These are phyloP conservation scores for Coix lacrymajobi DNA, from an alignment of 176 grass and related monocot species.

Conservation along the genomic window DNA sequence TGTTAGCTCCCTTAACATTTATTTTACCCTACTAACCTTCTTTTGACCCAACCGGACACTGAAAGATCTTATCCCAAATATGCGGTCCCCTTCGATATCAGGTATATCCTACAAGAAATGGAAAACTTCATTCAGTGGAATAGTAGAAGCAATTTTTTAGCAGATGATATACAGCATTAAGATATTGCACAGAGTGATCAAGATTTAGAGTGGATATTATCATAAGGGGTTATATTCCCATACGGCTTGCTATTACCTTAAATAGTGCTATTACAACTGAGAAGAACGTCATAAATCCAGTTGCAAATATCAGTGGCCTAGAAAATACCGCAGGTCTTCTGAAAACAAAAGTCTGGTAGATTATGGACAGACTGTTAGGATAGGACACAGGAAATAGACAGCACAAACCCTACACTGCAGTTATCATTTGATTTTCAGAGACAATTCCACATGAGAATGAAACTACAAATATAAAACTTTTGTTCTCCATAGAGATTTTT, in stretches of 20 bases:
- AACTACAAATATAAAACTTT: neutral
- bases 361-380: conserved; percentile 16
- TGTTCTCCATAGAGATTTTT: conserved; percentile 3
- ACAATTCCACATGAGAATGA: neutral
- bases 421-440: conserved; percentile 3
- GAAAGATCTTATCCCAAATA: conserved; percentile 89
- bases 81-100: conserved; percentile 88
- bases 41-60: conserved; percentile 82
- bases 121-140: neutral
- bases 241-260: conserved; percentile 52
- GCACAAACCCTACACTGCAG: neutral
- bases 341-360: conserved; percentile 85
- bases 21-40: conserved; percentile 41
- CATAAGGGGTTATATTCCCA: neutral
- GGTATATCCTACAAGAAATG: conserved; percentile 76
- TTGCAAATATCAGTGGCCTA: conserved; percentile 84
- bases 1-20: neutral
- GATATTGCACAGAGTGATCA: neutral
- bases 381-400: conserved; percentile 6
- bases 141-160: neutral
- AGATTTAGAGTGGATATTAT: neutral
- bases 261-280: conserved; percentile 98
- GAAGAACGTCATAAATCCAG: conserved; percentile 98
- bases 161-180: neutral
- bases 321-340: conserved; percentile 65